Conservation (phyloP, 2,329 filamentous ascomycete species). For the Scytalidium lignicola region DNA sequence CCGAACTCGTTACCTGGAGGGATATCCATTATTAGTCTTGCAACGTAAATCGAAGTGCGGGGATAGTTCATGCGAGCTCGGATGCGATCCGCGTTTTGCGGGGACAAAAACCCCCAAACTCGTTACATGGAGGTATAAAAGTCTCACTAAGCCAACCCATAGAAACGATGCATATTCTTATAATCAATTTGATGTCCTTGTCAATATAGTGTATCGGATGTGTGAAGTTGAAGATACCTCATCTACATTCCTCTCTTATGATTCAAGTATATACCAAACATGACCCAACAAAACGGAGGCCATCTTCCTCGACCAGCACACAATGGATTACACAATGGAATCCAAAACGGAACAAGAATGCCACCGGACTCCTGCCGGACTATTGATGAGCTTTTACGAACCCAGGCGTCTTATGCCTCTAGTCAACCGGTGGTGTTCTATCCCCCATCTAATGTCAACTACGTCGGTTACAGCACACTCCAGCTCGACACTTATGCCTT, state of each 20-base stretch:
- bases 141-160: not conserved
- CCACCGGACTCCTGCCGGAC: constrained; percentile 3
- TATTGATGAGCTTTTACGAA: constrained; percentile 15
- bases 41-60: not conserved
- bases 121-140: not conserved
- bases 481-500: constrained; percentile 12
- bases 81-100: not conserved
- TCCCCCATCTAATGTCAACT: constrained; percentile 6
- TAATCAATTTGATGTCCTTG: not conserved
- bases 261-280: not conserved
- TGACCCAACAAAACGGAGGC: not conserved
- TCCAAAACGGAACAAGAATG: not conserved
- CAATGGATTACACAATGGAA: not conserved
- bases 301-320: not conserved
- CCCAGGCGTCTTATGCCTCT: constrained; percentile 5
- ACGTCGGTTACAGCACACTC: constrained; percentile 12
- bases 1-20: not conserved
- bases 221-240: not conserved
- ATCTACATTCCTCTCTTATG: not conserved
- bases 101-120: not conserved
- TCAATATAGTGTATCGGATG: not conserved
- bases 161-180: not conserved
- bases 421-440: constrained; percentile 10
- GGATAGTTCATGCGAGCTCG: not conserved
- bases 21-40: not conserved